A percentile compares a stretch with the other conserved stretches of the same genome.
These are phyloP conservation scores for Onygena corvina DNA, from an alignment of 2,329 filamentous ascomycete genomes.

Conservation along the genomic window DNA sequence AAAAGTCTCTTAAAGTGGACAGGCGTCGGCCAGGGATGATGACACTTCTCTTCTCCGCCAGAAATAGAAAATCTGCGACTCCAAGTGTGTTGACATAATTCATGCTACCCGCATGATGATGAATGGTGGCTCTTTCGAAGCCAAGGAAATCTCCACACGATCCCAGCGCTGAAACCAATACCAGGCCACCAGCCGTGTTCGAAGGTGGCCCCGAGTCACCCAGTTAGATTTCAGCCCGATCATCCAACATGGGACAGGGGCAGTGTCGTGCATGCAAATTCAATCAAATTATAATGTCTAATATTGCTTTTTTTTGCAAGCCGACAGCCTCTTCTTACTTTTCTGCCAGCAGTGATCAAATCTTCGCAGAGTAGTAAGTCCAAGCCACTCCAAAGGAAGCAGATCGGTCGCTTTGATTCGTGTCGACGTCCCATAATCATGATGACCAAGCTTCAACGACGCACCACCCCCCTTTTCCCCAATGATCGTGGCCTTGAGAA, in stretches of 20 bases:
- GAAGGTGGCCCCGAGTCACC: not conserved
- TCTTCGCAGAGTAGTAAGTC: not conserved
- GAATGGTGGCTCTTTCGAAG: not conserved
- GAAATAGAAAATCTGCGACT: constrained; percentile 10
- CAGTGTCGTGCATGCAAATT: constrained; percentile 7
- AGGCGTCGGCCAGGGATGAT: not conserved
- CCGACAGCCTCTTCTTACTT: no score
- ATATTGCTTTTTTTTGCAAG: constrained; percentile 1
- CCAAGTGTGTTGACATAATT: not conserved
- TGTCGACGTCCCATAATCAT: not conserved
- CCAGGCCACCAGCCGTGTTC: constrained; percentile 8
- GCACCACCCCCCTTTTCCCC: not conserved
- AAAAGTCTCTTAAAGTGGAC: constrained; percentile 6
- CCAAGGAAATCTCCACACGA: constrained; percentile 4
- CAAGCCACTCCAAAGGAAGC: not conserved
- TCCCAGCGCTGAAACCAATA: constrained; percentile 3
- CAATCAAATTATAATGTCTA: not conserved
- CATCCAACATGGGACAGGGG: constrained; percentile 7
- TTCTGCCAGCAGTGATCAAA: not conserved
- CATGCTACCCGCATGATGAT: constrained; percentile 1
- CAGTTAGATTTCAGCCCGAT: constrained; percentile 8
- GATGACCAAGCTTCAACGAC: constrained; percentile 3
- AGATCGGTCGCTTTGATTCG: constrained; percentile 3
- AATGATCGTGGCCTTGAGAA: not conserved
- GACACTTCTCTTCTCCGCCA: constrained; percentile 5